Conservation (phyloP, 2,329 filamentous ascomycete species). For the Lasiodiplodia sp. region DNA sequence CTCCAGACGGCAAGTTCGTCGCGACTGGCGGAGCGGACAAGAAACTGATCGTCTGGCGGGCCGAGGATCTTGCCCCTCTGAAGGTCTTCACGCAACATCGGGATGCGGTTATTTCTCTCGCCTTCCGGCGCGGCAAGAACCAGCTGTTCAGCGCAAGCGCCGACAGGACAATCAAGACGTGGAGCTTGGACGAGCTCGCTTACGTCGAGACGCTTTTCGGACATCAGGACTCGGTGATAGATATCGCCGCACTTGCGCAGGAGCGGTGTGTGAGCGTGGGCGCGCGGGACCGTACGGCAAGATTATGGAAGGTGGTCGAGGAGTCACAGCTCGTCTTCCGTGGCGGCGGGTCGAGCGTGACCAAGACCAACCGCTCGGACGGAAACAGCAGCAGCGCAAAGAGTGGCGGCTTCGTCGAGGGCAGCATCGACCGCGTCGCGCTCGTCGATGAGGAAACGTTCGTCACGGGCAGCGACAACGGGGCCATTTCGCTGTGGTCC, state of each 20-base stretch:
- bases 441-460: conserved; percentile 90
- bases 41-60: conserved; percentile 87
- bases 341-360: conserved; percentile 68
- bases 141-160: conserved; percentile 91
- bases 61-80: conserved; percentile 76
- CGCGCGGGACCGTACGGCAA: conserved; percentile 86
- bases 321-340: conserved; percentile 96
- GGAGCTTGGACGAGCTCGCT: conserved; percentile 88
- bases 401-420: conserved; percentile 66
- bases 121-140: conserved; percentile 85
- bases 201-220: conserved; percentile 97
- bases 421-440: conserved; percentile 89
- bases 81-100: conserved; percentile 91
- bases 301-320: conserved; percentile 95
- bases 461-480: conserved; percentile 93
- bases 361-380: conserved; percentile 48
- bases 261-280: conserved; percentile 93
- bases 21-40: conserved; percentile 88
- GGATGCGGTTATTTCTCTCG: conserved; percentile 82
- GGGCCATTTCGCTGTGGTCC: conserved; percentile 85
- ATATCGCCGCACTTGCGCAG: conserved; percentile 77
- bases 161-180: conserved; percentile 94
- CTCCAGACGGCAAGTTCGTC: conserved; percentile 87
- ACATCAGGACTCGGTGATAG: conserved; percentile 89
- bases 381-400: conserved; percentile 33